These are phyloP conservation scores for Citrus maxima DNA, from an alignment of 345 rosid genomes.

Conservation along the genomic window DNA sequence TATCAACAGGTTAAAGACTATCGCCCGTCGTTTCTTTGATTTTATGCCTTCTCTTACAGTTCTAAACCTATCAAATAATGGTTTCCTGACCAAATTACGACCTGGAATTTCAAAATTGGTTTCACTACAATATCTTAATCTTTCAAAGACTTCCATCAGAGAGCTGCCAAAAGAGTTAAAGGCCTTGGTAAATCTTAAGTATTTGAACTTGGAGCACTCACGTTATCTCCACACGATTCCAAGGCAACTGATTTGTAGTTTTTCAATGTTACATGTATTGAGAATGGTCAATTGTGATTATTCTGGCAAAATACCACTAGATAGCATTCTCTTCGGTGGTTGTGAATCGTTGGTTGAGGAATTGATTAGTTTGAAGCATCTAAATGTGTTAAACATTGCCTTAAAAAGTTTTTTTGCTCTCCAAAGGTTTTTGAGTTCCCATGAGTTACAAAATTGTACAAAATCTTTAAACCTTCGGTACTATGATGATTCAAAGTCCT, in stretches of 20 bases:
- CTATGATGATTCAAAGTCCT: neutral
- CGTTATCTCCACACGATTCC: slow-evolving; percentile 4
- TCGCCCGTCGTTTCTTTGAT: slow-evolving; percentile 17
- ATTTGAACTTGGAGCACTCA: slow-evolving; percentile 14
- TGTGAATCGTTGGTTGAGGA: neutral
- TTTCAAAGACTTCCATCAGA: slow-evolving; percentile 16
- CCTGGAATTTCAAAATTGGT: slow-evolving; percentile 12
- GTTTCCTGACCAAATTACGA: slow-evolving; percentile 14
- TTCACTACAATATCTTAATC: slow-evolving; percentile 22
- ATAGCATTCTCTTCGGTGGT: neutral
- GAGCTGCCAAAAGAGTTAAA: slow-evolving; percentile 28
- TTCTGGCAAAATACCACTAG: neutral
- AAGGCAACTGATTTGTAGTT: neutral
- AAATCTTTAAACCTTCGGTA: neutral
- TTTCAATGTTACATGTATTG: neutral
- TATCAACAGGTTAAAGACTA: neutral
- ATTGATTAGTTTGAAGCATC: neutral
- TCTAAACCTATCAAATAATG: slow-evolving; percentile 24
- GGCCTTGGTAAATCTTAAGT: slow-evolving; percentile 19
- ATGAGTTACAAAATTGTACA: neutral
- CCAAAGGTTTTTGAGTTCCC: neutral
- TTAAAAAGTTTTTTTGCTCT: neutral
- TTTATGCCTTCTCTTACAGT: slow-evolving; percentile 25
- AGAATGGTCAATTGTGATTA: neutral
- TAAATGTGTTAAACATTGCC: neutral